Base-by-base conservation (phyloP, 2,329 filamentous ascomycete species). In the Cryphonectria radicalis region DNA sequence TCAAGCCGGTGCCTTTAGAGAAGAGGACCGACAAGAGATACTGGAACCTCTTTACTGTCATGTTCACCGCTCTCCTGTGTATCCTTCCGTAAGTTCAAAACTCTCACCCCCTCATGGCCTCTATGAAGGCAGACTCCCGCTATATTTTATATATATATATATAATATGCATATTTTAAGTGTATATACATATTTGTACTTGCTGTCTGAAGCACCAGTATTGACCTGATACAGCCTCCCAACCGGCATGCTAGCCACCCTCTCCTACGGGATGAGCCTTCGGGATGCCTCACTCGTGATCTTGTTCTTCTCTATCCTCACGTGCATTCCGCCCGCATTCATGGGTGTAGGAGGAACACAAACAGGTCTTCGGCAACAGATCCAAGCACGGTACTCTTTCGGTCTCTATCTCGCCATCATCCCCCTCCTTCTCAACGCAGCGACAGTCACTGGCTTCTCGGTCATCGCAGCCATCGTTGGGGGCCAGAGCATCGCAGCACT, bases 331-430 rank as follows among this genome's bases (percentile, higher is more conserved):
- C 85, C 87, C 1, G 87, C 87, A 0, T 88, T 86, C 74, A 81
- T 90, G 75, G 85, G 85, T 4, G 85, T 87, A 1, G 83, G 85
- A 14, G 87, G 87, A 0, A 85, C 86, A 22, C 82, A 84, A 70
- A 90, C 87, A 2, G 88, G 88, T 19, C 82, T 90, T 81, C 82
- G 88, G 25, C 88, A 90, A 76, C 84, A 89, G 76, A 84, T 90
- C 7, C 87, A 89, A 74, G 87, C 88, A n/a, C 82, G 88, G 42
- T 90, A 89, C 77, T 85, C 85, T 0, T 90, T 89, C 75, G 87
- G 87, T 1, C 76, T 83, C 22, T 87, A 88, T 77, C 80, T 88
- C 11, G 84, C 86, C 25, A 84, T 82, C 0, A 77, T 90, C 4
- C 82, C 87, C 1, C 80, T 88, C 10, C 75, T 89, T 19, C 78